Evolutionary conservation across 1,139 yeast species (phyloP), one percentile per base, ranked within the genome.

Genomic region (Ogataea hybrid): DNA sequence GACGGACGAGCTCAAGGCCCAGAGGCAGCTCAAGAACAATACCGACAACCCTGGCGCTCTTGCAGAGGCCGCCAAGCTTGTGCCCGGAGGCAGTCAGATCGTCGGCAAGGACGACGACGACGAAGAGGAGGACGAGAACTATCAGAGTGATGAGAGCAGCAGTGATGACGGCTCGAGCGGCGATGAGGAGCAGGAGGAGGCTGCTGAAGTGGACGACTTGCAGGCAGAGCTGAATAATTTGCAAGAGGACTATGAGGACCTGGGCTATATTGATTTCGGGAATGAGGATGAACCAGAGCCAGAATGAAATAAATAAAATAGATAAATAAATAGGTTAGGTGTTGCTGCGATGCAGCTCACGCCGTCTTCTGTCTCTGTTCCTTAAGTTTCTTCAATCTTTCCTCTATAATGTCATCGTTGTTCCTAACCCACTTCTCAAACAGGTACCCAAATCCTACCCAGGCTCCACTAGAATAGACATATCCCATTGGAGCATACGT

Each of bases 1-100:
- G 79, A 83, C 89, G 47, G 95, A 84, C 37, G 88, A 81, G 46
- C 68, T 84, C 41, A 76, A 82, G 52, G 97, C 95, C 30, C 88
- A 86, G 60, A 64, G 65, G n/a, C 69, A 69, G 41, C 62, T 60
- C 32, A 70, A 73, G 48, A 61, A 65, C 44, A 68, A 67, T 37
- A 43, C 44, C 14, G 68, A 65, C 8, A 51, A 52, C 0, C 66
- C 67, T 3, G 69, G 67, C 20, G 71, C 70, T 4, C 54, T 73
- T 25, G 64, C 61, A 3, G 75, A 68, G 43, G 79, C 75, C 6
- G 68, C 67, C 16, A 69, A 59, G 32, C 51, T 56, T 22, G 53
- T 57, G 16, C 65, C 64, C 18, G 62, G 65, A 38, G 66, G 70
- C 16, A 69, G 68, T 31, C 68, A 71, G 15, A 68, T 63, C 11